These are phyloP conservation scores for Ophiostoma ulmi DNA, from an alignment of 2,329 filamentous ascomycete genomes.

Conservation along the genomic window DNA sequence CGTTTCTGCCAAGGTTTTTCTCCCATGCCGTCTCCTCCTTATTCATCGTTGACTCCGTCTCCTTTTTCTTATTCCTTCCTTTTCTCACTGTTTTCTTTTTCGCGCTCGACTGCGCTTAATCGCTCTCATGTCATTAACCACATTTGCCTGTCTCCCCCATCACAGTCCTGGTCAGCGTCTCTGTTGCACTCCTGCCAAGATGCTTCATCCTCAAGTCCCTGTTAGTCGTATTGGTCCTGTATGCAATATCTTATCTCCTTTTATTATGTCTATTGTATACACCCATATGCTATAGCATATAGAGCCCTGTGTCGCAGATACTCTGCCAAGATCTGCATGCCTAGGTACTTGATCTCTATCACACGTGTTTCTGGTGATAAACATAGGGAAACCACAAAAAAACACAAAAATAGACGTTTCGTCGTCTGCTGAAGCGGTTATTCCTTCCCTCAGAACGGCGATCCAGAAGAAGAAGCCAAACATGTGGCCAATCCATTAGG, in stretches of 20 bases:
- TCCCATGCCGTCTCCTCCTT: background rate
- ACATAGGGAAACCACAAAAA: background rate
- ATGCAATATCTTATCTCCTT: background rate
- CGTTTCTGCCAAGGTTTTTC: background rate
- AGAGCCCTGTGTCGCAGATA: conserved; percentile 8
- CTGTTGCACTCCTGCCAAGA: conserved; percentile 11
- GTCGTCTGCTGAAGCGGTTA: background rate
- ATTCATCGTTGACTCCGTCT: background rate
- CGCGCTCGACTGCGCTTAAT: background rate
- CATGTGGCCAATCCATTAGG: background rate
- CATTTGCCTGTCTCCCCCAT: background rate
- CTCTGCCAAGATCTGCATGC: background rate
- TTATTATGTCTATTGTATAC: background rate
- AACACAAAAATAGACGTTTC: conserved; percentile 8
- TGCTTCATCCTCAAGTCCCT: background rate
- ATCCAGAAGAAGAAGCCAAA: background rate
- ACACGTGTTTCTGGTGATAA: conserved; percentile 1
- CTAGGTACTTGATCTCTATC: background rate
- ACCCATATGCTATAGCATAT: background rate
- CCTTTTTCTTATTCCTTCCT: background rate
- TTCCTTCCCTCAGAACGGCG: background rate
- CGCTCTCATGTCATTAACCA: background rate
- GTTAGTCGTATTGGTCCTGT: background rate
- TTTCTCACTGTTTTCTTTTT: background rate
- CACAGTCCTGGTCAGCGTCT: background rate